Percentiles rank a stretch among this genome's conserved stretches.
phyloP scores from a whole-genome alignment of 805 yeast species.

The Isabelozyma pseudorhagii region DNA sequence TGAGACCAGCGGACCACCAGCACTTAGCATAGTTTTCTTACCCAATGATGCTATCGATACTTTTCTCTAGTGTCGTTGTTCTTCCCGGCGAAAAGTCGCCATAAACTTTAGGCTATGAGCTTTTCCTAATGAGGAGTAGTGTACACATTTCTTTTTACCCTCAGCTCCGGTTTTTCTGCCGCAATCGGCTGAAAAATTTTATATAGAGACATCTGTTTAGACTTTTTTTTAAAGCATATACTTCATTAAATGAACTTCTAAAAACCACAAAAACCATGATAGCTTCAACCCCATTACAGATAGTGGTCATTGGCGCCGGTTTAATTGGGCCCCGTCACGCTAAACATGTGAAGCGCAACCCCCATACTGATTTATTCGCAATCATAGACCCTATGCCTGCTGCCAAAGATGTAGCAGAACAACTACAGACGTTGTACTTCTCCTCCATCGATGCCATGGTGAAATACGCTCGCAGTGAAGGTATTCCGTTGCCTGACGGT shows the following conservation, averaged over 20 bases:
- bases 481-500: slow-evolving; percentile 26
- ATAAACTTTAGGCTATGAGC: neutral
- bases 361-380: slow-evolving; percentile 25
- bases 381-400: slow-evolving; percentile 32
- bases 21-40: too few species aligned
- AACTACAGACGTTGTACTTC: slow-evolving; percentile 19
- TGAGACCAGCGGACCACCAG: too few species aligned
- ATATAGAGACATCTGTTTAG: neutral
- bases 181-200: neutral
- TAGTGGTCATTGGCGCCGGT: slow-evolving; percentile 38
- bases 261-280: slow-evolving; percentile 1
- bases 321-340: slow-evolving; percentile 42
- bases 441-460: slow-evolving; percentile 21
- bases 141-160: neutral
- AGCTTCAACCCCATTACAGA: slow-evolving; percentile 1
- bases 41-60: too few species aligned
- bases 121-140: neutral
- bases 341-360: slow-evolving; percentile 22
- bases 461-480: slow-evolving; percentile 12
- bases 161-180: neutral
- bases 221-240: neutral
- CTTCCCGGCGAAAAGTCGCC: too few species aligned
- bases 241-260: neutral
- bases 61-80: too few species aligned
- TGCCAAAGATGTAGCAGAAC: slow-evolving; percentile 21